phyloP scores from a whole-genome alignment of 768 basidiomycete species.

The Leucocoprinus birnbaumii region DNA sequence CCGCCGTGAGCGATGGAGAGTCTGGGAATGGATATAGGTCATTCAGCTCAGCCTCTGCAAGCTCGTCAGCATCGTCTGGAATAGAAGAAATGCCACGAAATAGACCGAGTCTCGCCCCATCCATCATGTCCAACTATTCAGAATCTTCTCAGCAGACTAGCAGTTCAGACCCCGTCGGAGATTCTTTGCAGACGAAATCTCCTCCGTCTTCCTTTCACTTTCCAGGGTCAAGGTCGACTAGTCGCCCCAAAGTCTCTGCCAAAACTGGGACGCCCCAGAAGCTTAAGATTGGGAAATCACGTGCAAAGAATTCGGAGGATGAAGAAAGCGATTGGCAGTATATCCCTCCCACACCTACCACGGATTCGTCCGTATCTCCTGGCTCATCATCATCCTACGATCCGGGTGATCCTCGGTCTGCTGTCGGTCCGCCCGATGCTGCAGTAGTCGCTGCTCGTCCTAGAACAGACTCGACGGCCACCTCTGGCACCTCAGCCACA shows the following conservation, averaged over 20 bases:
- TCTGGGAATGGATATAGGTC: too few species aligned
- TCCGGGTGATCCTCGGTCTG: too few species aligned
- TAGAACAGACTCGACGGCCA: too few species aligned
- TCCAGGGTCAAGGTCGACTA: conserved; percentile 24
- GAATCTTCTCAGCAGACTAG: too few species aligned
- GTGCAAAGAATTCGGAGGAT: neutral
- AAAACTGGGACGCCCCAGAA: conserved; percentile 13
- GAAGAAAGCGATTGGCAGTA: neutral
- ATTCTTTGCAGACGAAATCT: conserved; percentile 2
- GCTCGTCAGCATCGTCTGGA: too few species aligned
- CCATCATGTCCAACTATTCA: too few species aligned
- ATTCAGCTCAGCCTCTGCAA: conserved; percentile 5
- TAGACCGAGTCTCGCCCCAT: too few species aligned
- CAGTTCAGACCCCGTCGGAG: too few species aligned
- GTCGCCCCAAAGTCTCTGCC: conserved; percentile 20
- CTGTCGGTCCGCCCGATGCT: too few species aligned
- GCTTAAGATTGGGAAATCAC: conserved; percentile 12
- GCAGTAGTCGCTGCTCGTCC: too few species aligned
- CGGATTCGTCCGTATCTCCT: neutral
- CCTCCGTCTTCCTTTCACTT: conserved; percentile 19
- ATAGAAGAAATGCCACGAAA: too few species aligned
- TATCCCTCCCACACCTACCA: neutral
- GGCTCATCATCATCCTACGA: neutral
- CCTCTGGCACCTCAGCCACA: too few species aligned
- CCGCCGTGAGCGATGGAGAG: neutral